phyloP scores from a whole-genome alignment of 805 yeast species.

The Jamesozyma jinghongensis region DNA sequence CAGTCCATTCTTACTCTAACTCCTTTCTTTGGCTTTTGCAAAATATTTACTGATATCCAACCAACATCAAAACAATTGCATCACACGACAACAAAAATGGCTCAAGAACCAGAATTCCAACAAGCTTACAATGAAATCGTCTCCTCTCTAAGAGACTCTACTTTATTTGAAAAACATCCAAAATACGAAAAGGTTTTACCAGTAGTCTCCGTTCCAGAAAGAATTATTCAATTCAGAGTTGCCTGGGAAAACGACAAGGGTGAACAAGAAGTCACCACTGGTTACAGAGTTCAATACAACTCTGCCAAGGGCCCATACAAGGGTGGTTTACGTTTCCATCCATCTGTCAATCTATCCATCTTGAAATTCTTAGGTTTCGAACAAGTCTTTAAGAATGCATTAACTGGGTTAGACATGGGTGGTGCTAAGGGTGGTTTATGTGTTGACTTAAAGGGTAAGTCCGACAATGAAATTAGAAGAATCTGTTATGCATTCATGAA shows the following conservation, averaged over 20 bases:
- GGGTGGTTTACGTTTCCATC: conserved; percentile 98
- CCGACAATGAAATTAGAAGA: conserved; percentile 90
- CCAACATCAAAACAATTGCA: no score
- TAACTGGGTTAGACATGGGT: conserved; percentile 96
- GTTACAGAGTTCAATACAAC: conserved; percentile 97
- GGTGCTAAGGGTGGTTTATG: conserved; percentile 99
- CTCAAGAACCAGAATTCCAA: conserved; percentile 91
- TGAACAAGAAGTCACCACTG: conserved; percentile 85
- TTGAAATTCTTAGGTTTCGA: conserved; percentile 95
- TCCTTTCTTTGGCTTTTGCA: not conserved
- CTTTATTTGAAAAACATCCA: conserved; percentile 82
- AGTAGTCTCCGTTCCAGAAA: conserved; percentile 89
- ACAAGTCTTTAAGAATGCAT: conserved; percentile 96
- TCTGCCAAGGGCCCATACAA: conserved; percentile 98
- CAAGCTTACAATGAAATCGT: conserved; percentile 95
- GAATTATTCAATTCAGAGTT: conserved; percentile 94
- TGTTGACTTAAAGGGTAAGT: conserved; percentile 93
- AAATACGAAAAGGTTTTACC: conserved; percentile 81
- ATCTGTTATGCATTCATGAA: conserved; percentile 94
- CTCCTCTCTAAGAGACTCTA: conserved; percentile 82
- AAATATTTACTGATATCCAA: not conserved
- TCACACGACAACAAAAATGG: not conserved
- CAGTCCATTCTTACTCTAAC: no score
- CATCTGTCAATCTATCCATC: conserved; percentile 89
- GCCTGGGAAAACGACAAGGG: conserved; percentile 97